phyloP scores from a whole-genome alignment of 495 filamentous ascomycete species.

The Coniosporium apollinis region DNA sequence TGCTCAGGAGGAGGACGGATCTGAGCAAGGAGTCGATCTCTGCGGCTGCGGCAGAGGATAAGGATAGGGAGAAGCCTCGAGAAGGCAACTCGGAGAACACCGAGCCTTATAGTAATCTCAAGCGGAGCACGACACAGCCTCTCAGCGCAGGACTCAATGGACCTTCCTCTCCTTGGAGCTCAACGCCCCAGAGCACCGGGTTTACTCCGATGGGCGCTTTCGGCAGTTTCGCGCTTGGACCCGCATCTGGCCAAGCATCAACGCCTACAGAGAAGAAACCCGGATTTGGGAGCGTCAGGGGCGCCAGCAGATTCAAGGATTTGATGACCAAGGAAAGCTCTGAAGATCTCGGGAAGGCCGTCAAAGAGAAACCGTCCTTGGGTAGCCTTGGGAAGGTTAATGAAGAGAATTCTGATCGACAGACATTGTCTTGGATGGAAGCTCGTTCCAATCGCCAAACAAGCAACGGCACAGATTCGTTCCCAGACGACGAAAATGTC shows the following conservation, averaged over 20 bases:
- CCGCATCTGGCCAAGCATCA: constrained; percentile 21
- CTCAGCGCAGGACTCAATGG: constrained; percentile 32
- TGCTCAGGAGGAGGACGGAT: constrained; percentile 62
- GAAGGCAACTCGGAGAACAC: constrained; percentile 28
- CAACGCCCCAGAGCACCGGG: constrained; percentile 36
- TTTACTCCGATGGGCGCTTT: constrained; percentile 71
- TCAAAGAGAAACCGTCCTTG: constrained; percentile 38
- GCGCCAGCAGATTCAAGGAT: constrained; percentile 71
- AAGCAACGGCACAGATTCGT: constrained; percentile 72
- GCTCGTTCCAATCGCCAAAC: constrained; percentile 30
- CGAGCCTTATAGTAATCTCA: constrained; percentile 43
- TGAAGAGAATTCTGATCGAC: constrained; percentile 31
- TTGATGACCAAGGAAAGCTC: constrained; percentile 61
- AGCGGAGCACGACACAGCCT: constrained; percentile 55
- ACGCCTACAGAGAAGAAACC: constrained; percentile 52
- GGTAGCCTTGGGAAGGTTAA: constrained; percentile 36
- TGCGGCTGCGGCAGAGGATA: constrained; percentile 27
- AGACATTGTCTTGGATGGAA: constrained; percentile 37
- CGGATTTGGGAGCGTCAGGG: constrained; percentile 47
- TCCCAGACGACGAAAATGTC: constrained; percentile 43
- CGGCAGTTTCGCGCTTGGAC: constrained; percentile 60
- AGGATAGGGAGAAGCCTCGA: constrained; percentile 26
- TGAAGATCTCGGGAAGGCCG: constrained; percentile 40
- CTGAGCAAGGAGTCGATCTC: constrained; percentile 32
- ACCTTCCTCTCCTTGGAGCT: constrained; percentile 52